These are phyloP conservation scores for Candolleomyces eurysporus DNA, from an alignment of 768 basidiomycete genomes.

Conservation along the genomic window DNA sequence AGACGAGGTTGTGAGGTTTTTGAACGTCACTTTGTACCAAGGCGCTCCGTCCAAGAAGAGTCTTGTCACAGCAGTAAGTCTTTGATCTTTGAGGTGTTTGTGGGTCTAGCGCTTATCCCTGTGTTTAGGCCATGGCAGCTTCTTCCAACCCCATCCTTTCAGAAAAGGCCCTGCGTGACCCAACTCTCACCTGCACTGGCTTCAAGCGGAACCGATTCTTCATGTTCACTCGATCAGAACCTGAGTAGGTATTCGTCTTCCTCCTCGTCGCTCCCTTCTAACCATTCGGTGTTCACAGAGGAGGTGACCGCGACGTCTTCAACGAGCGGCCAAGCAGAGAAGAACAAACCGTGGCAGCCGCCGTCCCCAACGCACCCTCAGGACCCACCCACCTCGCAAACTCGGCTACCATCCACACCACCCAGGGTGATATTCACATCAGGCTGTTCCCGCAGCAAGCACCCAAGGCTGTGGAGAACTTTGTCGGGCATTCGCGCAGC, in stretches of 20 bases:
- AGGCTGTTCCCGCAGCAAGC: slow-evolving; percentile 88
- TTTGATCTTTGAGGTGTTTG: not conserved
- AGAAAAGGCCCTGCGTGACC: slow-evolving; percentile 80
- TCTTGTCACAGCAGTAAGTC: slow-evolving; percentile 74
- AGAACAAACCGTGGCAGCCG: slow-evolving; percentile 83
- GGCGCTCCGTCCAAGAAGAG: slow-evolving; percentile 87
- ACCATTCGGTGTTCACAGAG: slow-evolving; percentile 37
- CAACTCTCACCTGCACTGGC: slow-evolving; percentile 89
- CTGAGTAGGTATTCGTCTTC: slow-evolving; percentile 60
- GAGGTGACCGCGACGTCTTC: slow-evolving; percentile 92
- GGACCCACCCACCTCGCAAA: slow-evolving; percentile 74
- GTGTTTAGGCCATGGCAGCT: slow-evolving; percentile 81
- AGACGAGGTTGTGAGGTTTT: slow-evolving; percentile 88
- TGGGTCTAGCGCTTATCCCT: not conserved
- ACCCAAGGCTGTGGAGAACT: slow-evolving; percentile 97
- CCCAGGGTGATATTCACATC: slow-evolving; percentile 89
- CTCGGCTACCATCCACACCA: slow-evolving; percentile 90
- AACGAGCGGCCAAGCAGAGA: slow-evolving; percentile 97
- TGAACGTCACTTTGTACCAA: slow-evolving; percentile 89
- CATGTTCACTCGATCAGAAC: slow-evolving; percentile 87
- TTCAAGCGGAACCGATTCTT: slow-evolving; percentile 94
- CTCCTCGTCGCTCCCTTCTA: too few relatives aligned
- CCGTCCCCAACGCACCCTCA: slow-evolving; percentile 45
- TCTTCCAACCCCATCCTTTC: slow-evolving; percentile 94
- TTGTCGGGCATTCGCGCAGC: slow-evolving; percentile 86